Evolutionary conservation across 2,329 filamentous ascomycete species (phyloP).

Genomic region (Ascocoryne sarcoides): DNA sequence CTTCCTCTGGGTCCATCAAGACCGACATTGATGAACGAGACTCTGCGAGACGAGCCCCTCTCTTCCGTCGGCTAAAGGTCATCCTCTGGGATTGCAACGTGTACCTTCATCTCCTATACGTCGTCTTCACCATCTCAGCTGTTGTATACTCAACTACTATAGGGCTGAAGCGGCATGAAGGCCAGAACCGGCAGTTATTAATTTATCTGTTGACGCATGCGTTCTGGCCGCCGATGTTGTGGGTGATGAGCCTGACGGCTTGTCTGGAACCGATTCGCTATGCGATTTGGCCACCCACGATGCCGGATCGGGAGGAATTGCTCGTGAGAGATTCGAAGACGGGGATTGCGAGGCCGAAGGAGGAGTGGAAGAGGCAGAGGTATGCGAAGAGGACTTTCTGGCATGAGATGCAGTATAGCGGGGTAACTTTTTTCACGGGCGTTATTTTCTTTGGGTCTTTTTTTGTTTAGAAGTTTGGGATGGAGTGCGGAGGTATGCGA

Average conservation of each 20-base stretch:
- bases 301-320: constrained; percentile 49
- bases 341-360: constrained; percentile 44
- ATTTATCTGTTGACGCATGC: constrained; percentile 49
- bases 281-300: constrained; percentile 48
- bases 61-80: constrained; percentile 44
- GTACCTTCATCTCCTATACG: constrained; percentile 39
- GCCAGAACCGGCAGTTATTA: too few species aligned
- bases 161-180: constrained; percentile 31
- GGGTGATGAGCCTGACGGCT: constrained; percentile 35
- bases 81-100: constrained; percentile 49
- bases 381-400: constrained; percentile 39
- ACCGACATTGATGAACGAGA: constrained; percentile 51
- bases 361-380: constrained; percentile 9
- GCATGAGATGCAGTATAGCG: constrained; percentile 47
- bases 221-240: constrained; percentile 49
- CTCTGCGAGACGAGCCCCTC: constrained; percentile 39
- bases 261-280: constrained; percentile 46
- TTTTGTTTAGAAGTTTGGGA: too few species aligned
- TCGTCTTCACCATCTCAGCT: constrained; percentile 34
- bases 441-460: constrained; percentile 35
- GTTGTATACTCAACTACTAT: constrained; percentile 35
- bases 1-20: constrained; percentile 48
- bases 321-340: constrained; percentile 47
- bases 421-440: constrained; percentile 41
- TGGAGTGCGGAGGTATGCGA: constrained; percentile 17